Percentiles rank a stretch among this genome's conserved stretches.
phyloP scores from a whole-genome alignment of 768 basidiomycete genomes.

The Myochromella boudieri region DNA sequence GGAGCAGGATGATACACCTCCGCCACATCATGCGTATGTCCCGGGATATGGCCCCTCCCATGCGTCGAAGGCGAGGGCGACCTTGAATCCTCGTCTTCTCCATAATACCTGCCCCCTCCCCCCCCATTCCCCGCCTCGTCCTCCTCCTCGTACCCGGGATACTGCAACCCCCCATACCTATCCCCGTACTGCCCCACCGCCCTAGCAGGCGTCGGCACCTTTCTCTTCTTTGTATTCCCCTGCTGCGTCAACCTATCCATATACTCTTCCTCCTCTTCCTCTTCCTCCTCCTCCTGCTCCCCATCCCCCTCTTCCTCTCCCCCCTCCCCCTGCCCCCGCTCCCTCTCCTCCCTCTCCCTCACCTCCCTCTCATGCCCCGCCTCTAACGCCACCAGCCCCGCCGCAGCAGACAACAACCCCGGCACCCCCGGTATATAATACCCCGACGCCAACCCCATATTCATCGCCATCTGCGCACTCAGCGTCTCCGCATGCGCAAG shows the following conservation, averaged over 20 bases:
- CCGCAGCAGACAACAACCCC: neutral
- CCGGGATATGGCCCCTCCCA: neutral
- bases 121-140: neutral
- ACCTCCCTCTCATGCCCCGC: constrained; percentile 7
- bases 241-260: constrained; percentile 72
- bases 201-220: constrained; percentile 78
- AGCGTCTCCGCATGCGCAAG: constrained; percentile 56
- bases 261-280: constrained; percentile 60
- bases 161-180: neutral
- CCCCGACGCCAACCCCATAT: constrained; percentile 18
- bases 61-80: neutral
- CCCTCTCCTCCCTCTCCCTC: constrained; percentile 2
- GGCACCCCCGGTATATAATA: neutral
- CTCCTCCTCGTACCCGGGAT: too few species aligned
- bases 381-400: neutral
- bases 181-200: neutral
- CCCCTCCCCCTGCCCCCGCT: constrained; percentile 12
- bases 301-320: constrained; percentile 8
- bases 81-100: too few species aligned
- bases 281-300: constrained; percentile 42
- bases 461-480: constrained; percentile 58
- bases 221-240: constrained; percentile 86
- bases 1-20: neutral
- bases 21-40: neutral
- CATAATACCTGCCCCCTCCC: too few species aligned